Percentiles rank a stretch among this genome's conserved stretches.
phyloP scores from a whole-genome alignment of 1,139 yeast species.

The Lodderomyces pseudojiufengensis region DNA sequence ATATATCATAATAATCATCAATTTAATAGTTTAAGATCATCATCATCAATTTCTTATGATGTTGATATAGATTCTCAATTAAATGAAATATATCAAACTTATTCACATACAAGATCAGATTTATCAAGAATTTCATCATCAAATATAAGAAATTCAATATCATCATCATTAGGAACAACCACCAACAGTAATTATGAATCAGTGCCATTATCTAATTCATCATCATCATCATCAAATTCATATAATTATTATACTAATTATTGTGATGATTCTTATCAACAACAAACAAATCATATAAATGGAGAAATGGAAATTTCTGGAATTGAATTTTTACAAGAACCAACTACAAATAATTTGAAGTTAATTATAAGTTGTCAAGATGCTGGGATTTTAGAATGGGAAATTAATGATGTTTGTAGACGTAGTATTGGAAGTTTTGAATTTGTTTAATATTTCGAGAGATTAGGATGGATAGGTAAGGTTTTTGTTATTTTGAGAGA shows the following conservation, averaged over 20 bases:
- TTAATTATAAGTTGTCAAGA: constrained; percentile 42
- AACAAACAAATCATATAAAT: constrained; percentile 34
- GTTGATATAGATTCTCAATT: constrained; percentile 12
- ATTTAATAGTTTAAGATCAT: constrained; percentile 15
- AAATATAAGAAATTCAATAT: neutral
- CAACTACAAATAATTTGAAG: constrained; percentile 21
- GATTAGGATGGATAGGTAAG: too few species aligned
- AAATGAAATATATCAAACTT: constrained; percentile 10
- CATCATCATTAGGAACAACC: too few species aligned
- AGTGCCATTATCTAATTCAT: too few species aligned
- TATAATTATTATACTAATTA: constrained; percentile 10
- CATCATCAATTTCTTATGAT: constrained; percentile 14
- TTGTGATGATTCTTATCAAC: constrained; percentile 25
- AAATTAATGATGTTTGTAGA: constrained; percentile 37
- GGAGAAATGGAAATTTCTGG: constrained; percentile 49
- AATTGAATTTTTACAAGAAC: constrained; percentile 31
- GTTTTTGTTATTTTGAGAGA: too few species aligned
- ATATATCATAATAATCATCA: neutral
- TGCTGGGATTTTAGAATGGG: constrained; percentile 45
- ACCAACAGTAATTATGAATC: too few species aligned
- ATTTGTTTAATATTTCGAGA: constrained; percentile 24
- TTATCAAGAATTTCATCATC: constrained; percentile 1
- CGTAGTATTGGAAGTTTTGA: constrained; percentile 39
- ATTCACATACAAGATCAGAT: constrained; percentile 1
- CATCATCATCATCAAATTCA: constrained; percentile 3